Evolutionary conservation across 1,284 basidiomycete species (phyloP).

Genomic region (Cutaneotrichosporon dermatis): DNA sequence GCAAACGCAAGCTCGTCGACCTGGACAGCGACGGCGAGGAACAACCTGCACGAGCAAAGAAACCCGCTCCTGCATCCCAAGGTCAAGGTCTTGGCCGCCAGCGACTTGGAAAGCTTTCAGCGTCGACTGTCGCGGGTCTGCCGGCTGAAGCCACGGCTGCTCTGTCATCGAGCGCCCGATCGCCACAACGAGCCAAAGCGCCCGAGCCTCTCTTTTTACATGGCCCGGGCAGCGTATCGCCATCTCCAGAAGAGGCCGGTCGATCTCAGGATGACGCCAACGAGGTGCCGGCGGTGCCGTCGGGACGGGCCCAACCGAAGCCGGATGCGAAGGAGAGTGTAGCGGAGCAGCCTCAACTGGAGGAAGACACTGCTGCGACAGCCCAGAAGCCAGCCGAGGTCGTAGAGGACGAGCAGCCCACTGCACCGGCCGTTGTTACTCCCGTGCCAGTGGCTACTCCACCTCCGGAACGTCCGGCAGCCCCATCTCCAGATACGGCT

Average conservation of each 20-base stretch:
- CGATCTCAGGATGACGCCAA: neutral
- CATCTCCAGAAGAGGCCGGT: no score
- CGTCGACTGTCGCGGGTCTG: no score
- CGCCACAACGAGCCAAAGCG: neutral
- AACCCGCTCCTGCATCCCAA: neutral
- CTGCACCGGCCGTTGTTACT: no score
- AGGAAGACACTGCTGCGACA: neutral
- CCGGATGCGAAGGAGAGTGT: neutral
- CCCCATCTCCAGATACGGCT: neutral
- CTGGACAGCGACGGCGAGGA: neutral
- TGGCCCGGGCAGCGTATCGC: neutral
- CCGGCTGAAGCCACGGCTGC: neutral
- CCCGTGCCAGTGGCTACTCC: neutral
- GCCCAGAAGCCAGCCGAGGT: neutral
- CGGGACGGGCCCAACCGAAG: neutral
- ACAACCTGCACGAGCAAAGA: neutral
- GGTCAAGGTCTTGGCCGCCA: no score
- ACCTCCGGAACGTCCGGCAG: neutral
- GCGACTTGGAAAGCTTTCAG: no score
- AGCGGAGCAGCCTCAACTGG: neutral
- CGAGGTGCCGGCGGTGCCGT: neutral
- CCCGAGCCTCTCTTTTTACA: neutral
- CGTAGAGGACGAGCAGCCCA: no score
- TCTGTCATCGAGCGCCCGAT: neutral
- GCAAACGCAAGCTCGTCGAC: slow-evolving; percentile 1